Base-by-base conservation (phyloP, 2,329 filamentous ascomycete genomes). In the Penicillium sp. region DNA sequence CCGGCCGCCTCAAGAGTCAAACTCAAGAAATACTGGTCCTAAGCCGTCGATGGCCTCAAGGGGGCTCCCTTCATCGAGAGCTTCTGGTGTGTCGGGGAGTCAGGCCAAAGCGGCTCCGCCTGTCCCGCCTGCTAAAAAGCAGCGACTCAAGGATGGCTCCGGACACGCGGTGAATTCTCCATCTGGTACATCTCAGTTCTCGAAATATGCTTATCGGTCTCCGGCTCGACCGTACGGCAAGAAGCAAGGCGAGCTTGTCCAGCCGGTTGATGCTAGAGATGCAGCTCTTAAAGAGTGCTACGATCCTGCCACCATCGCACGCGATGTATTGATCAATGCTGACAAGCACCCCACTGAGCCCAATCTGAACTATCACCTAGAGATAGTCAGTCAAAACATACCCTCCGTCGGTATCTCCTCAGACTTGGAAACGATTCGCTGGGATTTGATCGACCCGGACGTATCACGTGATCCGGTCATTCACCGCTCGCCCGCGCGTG, bases 261-360 rank as follows among this genome's bases (percentile, higher is more conserved):
- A 77, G 53, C 69, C 71, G 0, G 60, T 83, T 13, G 61, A 69
- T 3, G 58, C 60, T 43, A 53, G 55, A 23, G 66, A 75, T 43
- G 68, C 70, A 3, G 52, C 70, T 4, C 50, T 73, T 24, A 78
- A 78, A 52, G 73, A 73, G 5, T 73, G 67, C 13, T 87, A 87
- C 60, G 76, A 86, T 59, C 75, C 78, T 1, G 74, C 76, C 39
- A 86, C 81, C 0, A 83, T 87, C 52, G 83, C 82, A 4, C 71
- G 81, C 44, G 82, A 86, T 61, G 75, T 87, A 6, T 69, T 87
- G 9, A 76, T 86, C 43, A 79, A 81, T 13, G 75, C 81, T 10
- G 81, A 81, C 13, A 77, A 78, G 49, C 82, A 86, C 62, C 82
- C 83, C 0, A 76, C 76, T 8, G 79, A 75, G 24, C 67, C 73